Base-by-base conservation (phyloP, 2,329 filamentous ascomycete species). In the Neofusicoccum umdonicola region DNA sequence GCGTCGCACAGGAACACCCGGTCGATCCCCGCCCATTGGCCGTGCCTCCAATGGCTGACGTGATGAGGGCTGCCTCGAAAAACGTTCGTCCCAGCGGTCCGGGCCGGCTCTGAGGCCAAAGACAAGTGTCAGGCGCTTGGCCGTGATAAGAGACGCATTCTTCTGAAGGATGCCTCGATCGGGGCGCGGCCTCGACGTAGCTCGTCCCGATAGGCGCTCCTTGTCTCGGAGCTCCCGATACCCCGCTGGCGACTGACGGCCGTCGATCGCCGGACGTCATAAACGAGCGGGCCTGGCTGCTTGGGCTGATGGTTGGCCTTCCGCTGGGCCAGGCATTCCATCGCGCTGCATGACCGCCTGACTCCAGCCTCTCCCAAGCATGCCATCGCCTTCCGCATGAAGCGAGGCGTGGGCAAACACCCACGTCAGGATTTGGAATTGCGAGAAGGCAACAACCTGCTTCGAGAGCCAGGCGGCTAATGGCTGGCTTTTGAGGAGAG, bases 81-180 rank as follows among this genome's bases (percentile, higher is more conserved):
- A 64, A 64, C 63, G 63, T 64, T 51, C 62, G 54, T 51, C 63
- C 63, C 63, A 60, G 63, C 63, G 63, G 63, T 64, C 37, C 63
- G 63, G 63, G 63, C 63, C 63, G 63, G 63, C 27, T 54, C 56
- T 56, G 63, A 64, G 63, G 31, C 47, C 61, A 64, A 60, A 64
- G 63, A 60, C 63, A 64, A 64, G 63, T 64, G 63, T 64, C 63
- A 64, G 63, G 52, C 63, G 52, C 52, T 64, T 60, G 42, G n/a
- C 37, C 31, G 35, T 44, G 63, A 52, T 51, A 44, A 64, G 48
- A 50, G 63, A 56, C 51, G 51, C 39, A 54, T 57, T 57, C 51
- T 64, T 63, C 51, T 48, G 48, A 50, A 48, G 39, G 42, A 60
- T 64, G 42, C 42, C 52, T 64, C 62, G 52, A 64, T 57, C 51